These are phyloP conservation scores for Domatiomyces catenatus DNA, from an alignment of 2,329 filamentous ascomycete species.

Conservation along the genomic window DNA sequence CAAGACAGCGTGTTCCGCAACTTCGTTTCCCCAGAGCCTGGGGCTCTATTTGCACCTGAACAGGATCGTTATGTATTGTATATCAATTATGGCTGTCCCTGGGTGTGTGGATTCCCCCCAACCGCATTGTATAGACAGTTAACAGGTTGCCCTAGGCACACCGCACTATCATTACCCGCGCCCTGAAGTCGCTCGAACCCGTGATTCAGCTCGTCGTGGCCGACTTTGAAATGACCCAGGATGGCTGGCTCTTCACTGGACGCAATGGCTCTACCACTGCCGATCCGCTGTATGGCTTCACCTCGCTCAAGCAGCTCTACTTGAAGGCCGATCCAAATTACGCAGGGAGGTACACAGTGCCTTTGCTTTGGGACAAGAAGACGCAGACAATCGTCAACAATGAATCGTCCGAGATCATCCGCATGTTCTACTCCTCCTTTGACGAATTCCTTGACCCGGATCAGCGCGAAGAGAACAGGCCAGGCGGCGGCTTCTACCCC, in stretches of 20 bases:
- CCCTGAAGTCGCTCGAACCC: slow-evolving; percentile 36
- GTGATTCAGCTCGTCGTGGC: slow-evolving; percentile 35
- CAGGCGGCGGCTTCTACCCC: slow-evolving; percentile 42
- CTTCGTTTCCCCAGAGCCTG: slow-evolving; percentile 37
- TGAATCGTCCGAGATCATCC: slow-evolving; percentile 72
- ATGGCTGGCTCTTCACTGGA: slow-evolving; percentile 54
- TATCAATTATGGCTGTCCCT: slow-evolving; percentile 46
- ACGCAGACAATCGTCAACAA: slow-evolving; percentile 65
- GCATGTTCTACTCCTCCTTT: slow-evolving; percentile 67
- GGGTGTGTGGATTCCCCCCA: slow-evolving; percentile 23
- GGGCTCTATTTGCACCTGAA: slow-evolving; percentile 41
- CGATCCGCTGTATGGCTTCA: slow-evolving; percentile 57
- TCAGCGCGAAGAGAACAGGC: slow-evolving; percentile 36
- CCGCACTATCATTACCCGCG: slow-evolving; percentile 32
- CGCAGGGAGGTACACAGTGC: slow-evolving; percentile 63
- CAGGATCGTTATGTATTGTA: slow-evolving; percentile 48
- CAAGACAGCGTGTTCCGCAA: slow-evolving; percentile 41
- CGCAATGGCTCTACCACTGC: slow-evolving; percentile 41
- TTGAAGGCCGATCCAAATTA: slow-evolving; percentile 55
- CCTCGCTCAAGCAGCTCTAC: slow-evolving; percentile 58
- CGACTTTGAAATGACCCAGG: slow-evolving; percentile 26
- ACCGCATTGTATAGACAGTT: neutral
- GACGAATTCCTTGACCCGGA: slow-evolving; percentile 47
- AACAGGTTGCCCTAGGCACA: slow-evolving; percentile 28
- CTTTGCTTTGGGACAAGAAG: slow-evolving; percentile 67